Conservation (phyloP, 441 rosid species). For the Populus hybrid region DNA sequence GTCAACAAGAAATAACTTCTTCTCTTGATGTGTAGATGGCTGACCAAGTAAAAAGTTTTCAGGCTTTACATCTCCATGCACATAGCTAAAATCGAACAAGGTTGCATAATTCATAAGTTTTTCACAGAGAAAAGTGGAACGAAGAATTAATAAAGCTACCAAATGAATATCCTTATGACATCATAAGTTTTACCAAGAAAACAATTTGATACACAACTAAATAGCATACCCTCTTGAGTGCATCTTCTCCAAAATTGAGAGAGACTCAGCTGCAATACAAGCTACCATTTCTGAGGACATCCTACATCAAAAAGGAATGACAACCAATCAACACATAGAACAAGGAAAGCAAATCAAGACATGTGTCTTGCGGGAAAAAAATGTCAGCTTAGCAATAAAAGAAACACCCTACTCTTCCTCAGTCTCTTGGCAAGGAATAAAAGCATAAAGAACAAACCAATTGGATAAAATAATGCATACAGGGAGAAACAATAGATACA, state of each 20-base stretch:
- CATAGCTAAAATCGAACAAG: constrained; percentile 57
- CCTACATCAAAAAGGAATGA: constrained; percentile 32
- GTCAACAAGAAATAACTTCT: constrained; percentile 75
- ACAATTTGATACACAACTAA: not conserved
- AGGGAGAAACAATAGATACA: too few relatives aligned
- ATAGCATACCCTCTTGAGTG: constrained; percentile 80
- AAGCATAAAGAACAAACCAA: not conserved
- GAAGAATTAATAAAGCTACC: constrained; percentile 10
- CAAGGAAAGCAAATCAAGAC: not conserved
- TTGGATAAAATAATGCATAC: too few relatives aligned
- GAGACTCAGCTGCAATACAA: constrained; percentile 90
- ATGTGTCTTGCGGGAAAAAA: not conserved
- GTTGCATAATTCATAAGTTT: constrained; percentile 5
- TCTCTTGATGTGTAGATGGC: constrained; percentile 89
- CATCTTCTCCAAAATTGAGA: constrained; percentile 96
- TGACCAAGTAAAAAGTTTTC: constrained; percentile 98
- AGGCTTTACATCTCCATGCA: constrained; percentile 99
- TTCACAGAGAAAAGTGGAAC: constrained; percentile 1
- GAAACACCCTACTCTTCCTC: not conserved
- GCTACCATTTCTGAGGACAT: constrained; percentile 98
- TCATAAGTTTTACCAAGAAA: not conserved
- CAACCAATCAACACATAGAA: not conserved
- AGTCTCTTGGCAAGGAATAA: not conserved
- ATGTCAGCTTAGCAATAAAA: not conserved
- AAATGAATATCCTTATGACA: not conserved